phyloP scores from a whole-genome alignment of 2,329 filamentous ascomycete species.

The Lachnellula cervina region DNA sequence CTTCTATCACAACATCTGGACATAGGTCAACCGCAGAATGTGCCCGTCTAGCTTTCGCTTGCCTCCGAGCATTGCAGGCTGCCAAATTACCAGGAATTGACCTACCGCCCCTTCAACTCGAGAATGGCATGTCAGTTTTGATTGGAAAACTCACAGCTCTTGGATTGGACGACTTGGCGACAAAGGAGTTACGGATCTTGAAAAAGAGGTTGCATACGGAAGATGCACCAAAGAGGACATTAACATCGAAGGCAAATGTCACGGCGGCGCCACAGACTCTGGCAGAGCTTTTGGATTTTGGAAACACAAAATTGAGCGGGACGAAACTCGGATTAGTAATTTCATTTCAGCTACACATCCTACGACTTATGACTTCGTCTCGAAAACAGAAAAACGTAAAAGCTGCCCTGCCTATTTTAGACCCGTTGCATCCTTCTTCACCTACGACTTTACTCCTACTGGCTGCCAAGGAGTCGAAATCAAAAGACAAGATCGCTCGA shows the following conservation, averaged over 20 bases:
- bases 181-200: conserved; percentile 62
- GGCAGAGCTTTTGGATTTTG: conserved; percentile 59
- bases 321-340: conserved; percentile 52
- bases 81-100: conserved; percentile 45
- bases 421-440: conserved; percentile 48
- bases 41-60: conserved; percentile 60
- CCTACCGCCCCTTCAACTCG: conserved; percentile 62
- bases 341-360: conserved; percentile 57
- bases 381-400: conserved; percentile 58
- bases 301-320: conserved; percentile 38
- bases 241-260: conserved; percentile 27
- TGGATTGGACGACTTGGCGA: conserved; percentile 61
- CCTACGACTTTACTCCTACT: conserved; percentile 52
- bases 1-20: conserved; percentile 27
- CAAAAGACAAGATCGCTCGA: conserved; percentile 54
- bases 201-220: conserved; percentile 56
- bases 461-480: conserved; percentile 37
- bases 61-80: conserved; percentile 53
- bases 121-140: conserved; percentile 68
- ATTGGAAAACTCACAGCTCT: conserved; percentile 60
- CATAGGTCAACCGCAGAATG: conserved; percentile 50
- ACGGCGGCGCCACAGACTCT: conserved; percentile 42
- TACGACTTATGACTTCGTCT: conserved; percentile 57
- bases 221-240: conserved; percentile 22
- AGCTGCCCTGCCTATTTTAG: conserved; percentile 50